Conservation (phyloP, 257 asterid genomes). For the Scutellaria barbata region DNA sequence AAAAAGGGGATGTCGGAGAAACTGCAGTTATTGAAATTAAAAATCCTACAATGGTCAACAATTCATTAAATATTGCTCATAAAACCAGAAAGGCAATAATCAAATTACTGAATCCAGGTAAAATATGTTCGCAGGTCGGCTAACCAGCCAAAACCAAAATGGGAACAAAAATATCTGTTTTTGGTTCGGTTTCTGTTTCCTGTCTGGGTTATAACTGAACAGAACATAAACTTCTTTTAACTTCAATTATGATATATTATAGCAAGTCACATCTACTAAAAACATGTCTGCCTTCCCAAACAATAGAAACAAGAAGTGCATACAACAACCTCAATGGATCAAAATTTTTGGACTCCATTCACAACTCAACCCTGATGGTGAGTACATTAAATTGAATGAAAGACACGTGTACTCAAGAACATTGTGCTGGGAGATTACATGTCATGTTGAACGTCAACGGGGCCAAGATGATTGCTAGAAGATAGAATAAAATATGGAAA, state of each 20-base stretch:
- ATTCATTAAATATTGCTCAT: background rate
- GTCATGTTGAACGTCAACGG: too few relatives aligned
- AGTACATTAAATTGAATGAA: too few relatives aligned
- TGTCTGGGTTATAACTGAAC: background rate
- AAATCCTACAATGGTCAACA: background rate
- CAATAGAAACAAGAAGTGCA: background rate
- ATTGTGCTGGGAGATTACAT: too few relatives aligned
- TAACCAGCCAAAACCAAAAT: background rate
- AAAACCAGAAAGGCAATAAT: background rate
- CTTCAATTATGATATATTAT: background rate
- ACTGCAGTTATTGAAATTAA: slow-evolving; percentile 4
- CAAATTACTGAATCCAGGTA: background rate
- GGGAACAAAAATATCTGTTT: background rate
- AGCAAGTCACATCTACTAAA: too few relatives aligned
- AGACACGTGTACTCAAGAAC: too few relatives aligned
- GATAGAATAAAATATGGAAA: too few relatives aligned
- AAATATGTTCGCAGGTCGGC: background rate
- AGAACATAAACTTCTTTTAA: background rate
- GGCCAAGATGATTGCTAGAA: too few relatives aligned
- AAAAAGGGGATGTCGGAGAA: slow-evolving; percentile 6
- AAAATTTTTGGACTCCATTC: too few relatives aligned
- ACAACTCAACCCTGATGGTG: too few relatives aligned
- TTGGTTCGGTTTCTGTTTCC: background rate
- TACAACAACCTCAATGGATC: too few relatives aligned
- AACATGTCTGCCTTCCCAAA: background rate